Conservation (phyloP, 2,329 filamentous ascomycete genomes). For the Aspergillus novofumigatus region DNA sequence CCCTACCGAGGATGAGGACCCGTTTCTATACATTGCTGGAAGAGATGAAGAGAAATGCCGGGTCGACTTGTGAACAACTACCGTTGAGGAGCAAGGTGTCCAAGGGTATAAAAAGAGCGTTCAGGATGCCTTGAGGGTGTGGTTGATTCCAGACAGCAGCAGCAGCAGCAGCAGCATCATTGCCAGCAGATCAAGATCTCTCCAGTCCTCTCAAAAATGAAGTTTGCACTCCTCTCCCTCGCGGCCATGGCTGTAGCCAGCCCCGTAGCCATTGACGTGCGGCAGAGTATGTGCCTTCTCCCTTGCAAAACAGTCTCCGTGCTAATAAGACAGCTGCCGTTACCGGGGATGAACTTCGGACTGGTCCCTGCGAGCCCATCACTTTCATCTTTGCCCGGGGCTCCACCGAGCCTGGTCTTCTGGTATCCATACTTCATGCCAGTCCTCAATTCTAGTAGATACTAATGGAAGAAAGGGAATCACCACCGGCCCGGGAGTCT, state of each 20-base stretch:
- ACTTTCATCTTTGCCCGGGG: conserved; percentile 49
- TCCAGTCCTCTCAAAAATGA: background rate
- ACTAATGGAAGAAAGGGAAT: background rate
- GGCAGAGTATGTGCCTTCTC: background rate
- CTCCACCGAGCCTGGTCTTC: conserved; percentile 48
- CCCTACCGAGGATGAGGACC: background rate
- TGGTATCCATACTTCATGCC: conserved; percentile 27
- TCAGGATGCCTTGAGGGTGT: background rate
- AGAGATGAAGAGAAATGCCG: background rate
- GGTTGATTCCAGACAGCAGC: background rate
- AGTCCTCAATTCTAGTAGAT: background rate
- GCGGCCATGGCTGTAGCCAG: background rate
- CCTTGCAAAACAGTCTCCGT: background rate
- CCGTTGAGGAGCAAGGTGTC: background rate
- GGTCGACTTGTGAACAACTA: background rate
- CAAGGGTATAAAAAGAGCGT: background rate
- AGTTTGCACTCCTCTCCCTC: background rate
- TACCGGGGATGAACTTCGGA: conserved; percentile 34
- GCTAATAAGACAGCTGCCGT: background rate
- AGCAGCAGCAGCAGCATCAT: background rate
- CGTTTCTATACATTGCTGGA: background rate
- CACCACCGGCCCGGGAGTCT: conserved; percentile 5
- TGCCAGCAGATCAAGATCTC: background rate
- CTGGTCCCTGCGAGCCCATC: conserved; percentile 38
- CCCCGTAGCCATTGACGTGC: background rate